Base-by-base conservation (phyloP, 176 grass and related monocot species). In the Paspalum vaginatum region DNA sequence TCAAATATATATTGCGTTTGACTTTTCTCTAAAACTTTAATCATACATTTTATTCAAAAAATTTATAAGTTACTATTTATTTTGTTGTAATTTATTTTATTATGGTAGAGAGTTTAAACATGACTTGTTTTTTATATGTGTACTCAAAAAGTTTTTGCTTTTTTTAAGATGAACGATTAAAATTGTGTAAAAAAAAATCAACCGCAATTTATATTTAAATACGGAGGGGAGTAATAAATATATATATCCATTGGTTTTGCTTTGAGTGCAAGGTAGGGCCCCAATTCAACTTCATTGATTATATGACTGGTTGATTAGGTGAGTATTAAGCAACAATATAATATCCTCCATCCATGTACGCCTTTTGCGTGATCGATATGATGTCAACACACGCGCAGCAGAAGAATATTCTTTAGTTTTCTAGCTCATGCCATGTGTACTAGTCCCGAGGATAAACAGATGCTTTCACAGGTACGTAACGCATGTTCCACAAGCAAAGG, bases 391-490 rank as follows among this genome's bases (percentile, higher is more conserved):
- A 10, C 53, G 56, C 48, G 16, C 48, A 50, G 44, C 48, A 50
- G 44, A 10, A 13, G 49, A 75, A 75, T 37, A 83, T 75, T 57
- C 10, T 56, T 15, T 45, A n/a, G 12, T 25, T 47, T 48, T 69
- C 5, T 69, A 43, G 43, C 6, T 25, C 5, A 24, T 21, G 15
- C n/a, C 4, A 11, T n/a, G 43, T 21, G 9, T 65, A 65, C 32
- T 25, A 26, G 38, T 72, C 83, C 83, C 16, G 75, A 59, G 10
- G 83, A 71, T 69, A 51, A 76, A 6, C 43, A 54, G 4, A 53
- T 38, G 42, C 70, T 82, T 61, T 46, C 55, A 80, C 75, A 64
- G 6, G 25, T 49, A 78, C 59, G 68, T 74, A 86, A 58, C 11
- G 22, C 50, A 12, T 26, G 26, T 39, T 14, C 48, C 14, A 55